Evolutionary conservation across 805 yeast species (phyloP).

Genomic region (Ogataea trehaloabstinens): DNA sequence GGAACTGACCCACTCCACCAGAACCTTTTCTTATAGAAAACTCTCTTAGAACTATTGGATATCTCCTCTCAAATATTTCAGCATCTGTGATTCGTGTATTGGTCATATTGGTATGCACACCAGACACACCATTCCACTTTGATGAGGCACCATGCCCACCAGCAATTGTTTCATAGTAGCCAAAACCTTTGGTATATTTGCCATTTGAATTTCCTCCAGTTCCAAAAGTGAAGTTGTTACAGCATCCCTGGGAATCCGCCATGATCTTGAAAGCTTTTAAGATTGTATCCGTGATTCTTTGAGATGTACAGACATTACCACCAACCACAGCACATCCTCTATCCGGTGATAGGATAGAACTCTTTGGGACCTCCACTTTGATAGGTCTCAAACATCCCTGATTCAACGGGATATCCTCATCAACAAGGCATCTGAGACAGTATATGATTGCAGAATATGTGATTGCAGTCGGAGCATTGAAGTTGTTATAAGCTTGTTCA

Average conservation of each 20-base stretch:
- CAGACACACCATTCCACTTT: slow-evolving; percentile 43
- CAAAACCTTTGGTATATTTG: slow-evolving; percentile 41
- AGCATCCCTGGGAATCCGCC: slow-evolving; percentile 56
- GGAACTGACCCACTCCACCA: slow-evolving; percentile 46
- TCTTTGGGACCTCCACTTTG: slow-evolving; percentile 22
- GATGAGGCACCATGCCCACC: slow-evolving; percentile 54
- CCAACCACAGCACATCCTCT: slow-evolving; percentile 49
- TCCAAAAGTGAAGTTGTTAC: slow-evolving; percentile 55
- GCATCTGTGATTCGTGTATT: slow-evolving; percentile 55
- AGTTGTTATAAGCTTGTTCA: slow-evolving; percentile 78
- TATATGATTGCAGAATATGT: slow-evolving; percentile 85
- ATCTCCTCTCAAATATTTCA: slow-evolving; percentile 49
- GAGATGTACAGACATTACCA: slow-evolving; percentile 55
- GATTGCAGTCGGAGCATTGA: slow-evolving; percentile 90
- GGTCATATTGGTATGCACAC: slow-evolving; percentile 52
- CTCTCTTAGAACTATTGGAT: slow-evolving; percentile 47
- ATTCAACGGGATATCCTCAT: slow-evolving; percentile 84
- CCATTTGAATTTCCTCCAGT: slow-evolving; percentile 41
- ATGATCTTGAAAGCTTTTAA: slow-evolving; percentile 53
- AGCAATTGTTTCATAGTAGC: slow-evolving; percentile 51
- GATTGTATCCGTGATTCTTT: slow-evolving; percentile 50
- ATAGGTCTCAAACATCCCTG: slow-evolving; percentile 71
- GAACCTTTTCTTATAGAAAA: slow-evolving; percentile 40
- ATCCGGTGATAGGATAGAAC: slow-evolving; percentile 30
- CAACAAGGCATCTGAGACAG: slow-evolving; percentile 77